Evolutionary conservation across 148 eudicot species (phyloP), one percentile per base, ranked within the genome.

Genomic region (Suaeda aralocaspica): DNA sequence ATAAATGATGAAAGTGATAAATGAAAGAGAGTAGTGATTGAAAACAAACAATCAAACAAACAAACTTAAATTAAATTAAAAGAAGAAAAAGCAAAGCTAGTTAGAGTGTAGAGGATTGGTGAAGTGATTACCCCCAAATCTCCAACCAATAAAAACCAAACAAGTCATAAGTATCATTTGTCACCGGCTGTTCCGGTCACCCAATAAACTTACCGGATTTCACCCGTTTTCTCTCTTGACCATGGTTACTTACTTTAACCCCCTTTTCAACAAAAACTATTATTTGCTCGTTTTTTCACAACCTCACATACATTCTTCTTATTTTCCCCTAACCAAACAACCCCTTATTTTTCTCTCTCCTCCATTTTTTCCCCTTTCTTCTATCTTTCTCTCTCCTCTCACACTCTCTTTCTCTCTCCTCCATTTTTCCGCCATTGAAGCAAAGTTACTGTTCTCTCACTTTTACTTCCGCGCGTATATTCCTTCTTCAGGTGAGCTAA

Each of bases 291-390:
- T 26, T 71, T 45, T 46, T 12, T 58, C 28, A 59, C 66, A 18
- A 59, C 74, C 74, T 70, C 65, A 58, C 64, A 59, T 31, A 36
- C 50, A n/a, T n/a, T n/a, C n/a, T n/a, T n/a, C n/a, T n/a, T n/a
- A n/a, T n/a, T n/a, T n/a, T n/a, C 34, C 55, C 14, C 24, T n/a
- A n/a, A n/a, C 19, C 59, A 34, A 29, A 25, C 34, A 19, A 4
- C 18, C 58, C 53, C 45, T 22, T 45, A 12, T 29, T 42, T 68
- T 44, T 68, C 48, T 24, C 9, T 30, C 59, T 33, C 28, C 30
- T 24, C 42, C 44, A 6, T 13, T n/a, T 21, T 31, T 18, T 65
- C 69, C 46, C 29, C 53, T 9, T 9, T 65, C 69, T 46, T 28
- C 34, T 21, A 28, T 19, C 52, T 42, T 12, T 30, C 44, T 11